Evolutionary conservation across 192 early-diverging fungal species (phyloP).

Genomic region (Irineochytrium annulatum): DNA sequence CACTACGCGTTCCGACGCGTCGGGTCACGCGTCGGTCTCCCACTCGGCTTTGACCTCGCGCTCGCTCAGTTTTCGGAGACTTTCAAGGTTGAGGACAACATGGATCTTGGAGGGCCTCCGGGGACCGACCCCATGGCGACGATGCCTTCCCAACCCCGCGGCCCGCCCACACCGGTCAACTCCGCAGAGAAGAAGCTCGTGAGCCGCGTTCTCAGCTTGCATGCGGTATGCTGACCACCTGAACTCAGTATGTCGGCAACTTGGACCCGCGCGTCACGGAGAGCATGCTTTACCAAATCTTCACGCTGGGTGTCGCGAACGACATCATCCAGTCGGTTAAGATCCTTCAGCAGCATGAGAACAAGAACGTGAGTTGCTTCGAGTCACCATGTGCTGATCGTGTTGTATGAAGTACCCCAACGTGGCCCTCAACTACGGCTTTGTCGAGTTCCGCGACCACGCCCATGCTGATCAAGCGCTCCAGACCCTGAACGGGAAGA

Average conservation of each 20-base stretch:
- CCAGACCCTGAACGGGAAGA: conserved; percentile 67
- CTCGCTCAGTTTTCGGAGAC: no score
- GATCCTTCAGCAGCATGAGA: conserved; percentile 53
- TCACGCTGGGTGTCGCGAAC: conserved; percentile 50
- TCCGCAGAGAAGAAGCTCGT: no score
- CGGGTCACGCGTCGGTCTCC: no score
- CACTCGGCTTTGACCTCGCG: no score
- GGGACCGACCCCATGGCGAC: no score
- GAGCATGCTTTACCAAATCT: conserved; percentile 67
- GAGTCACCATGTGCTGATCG: background rate
- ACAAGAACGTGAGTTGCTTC: background rate
- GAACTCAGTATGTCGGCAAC: conserved; percentile 77
- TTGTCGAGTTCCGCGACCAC: conserved; percentile 78
- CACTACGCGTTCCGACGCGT: no score
- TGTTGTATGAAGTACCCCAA: conserved; percentile 1
- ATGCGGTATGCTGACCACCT: no score
- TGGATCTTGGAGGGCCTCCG: no score
- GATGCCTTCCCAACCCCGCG: no score
- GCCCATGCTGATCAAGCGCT: conserved; percentile 68
- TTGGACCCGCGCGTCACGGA: conserved; percentile 80
- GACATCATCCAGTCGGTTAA: conserved; percentile 66
- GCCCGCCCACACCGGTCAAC: no score
- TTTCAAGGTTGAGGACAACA: no score
- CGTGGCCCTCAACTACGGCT: conserved; percentile 77
- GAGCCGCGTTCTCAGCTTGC: no score